Base-by-base conservation (phyloP, 768 basidiomycete genomes). In the Psilocybe cyanescens region DNA sequence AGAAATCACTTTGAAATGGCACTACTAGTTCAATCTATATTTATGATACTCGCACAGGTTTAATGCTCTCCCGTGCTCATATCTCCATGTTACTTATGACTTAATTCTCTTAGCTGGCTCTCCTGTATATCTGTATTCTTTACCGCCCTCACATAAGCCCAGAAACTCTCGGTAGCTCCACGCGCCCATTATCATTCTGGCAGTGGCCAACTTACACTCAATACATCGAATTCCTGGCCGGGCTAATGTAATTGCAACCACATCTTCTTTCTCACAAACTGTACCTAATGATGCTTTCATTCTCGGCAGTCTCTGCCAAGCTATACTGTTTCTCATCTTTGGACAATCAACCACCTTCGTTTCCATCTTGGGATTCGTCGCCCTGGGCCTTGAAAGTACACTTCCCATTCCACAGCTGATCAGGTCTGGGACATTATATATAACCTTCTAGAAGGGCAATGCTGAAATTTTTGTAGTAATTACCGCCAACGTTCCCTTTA, bases 11-110 rank as follows among this genome's bases (percentile, higher is more conserved):
- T 93, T 72, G 93, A 94, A 76, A 74, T 83, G 49, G 83, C 92
- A 2, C 75, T 95, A 55, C 79, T 95, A n/a, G 65, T 92, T 8
- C 93, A 95, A 74, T 92, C 91, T 16, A 74, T 94, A 58, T 78
- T 95, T 55, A 92, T 95, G 93, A 94, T 95, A 62, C 63, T 89
- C 48, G 86, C 92, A 14, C 93, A 95, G 77, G 92, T 91, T 68
- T 55, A 12, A 81, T 68, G 41, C 29, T 61, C 54, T 35, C 17
- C 33, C 8, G 46, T 28, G 3, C 44, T 17, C n/a, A 24, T 37
- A 31, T 45, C 44, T 49, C 17, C 30, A 48, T 53, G 55, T 55
- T 51, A 57, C 55, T 65, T 61, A 48, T 63, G 60, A 66, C 52
- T 53, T 45, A 57, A 17, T 5, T 12, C 16, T 57, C 41, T 9